phyloP scores from a whole-genome alignment of 139 green algal species.

The Dunaliella sp. region DNA sequence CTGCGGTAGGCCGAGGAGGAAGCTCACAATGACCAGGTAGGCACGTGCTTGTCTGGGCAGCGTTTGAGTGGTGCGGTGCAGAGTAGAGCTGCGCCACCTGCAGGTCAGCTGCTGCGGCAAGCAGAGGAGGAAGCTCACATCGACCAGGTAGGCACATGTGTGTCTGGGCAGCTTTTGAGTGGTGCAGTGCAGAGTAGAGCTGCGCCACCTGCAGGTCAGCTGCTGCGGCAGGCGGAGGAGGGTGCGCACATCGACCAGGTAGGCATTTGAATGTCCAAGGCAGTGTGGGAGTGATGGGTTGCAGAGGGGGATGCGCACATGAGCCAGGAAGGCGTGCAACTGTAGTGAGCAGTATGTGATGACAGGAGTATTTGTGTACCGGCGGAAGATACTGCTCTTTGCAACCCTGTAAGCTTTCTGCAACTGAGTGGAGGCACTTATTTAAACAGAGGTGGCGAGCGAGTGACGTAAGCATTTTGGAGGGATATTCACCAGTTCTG shows the following conservation, averaged over 20 bases:
- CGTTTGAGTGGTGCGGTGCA: neutral
- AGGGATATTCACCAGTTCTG: too few relatives aligned
- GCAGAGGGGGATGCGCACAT: too few relatives aligned
- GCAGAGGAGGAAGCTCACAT: constrained; percentile 73
- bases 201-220: too few relatives aligned
- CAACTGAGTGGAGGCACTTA: too few relatives aligned
- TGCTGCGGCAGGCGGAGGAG: constrained; percentile 76
- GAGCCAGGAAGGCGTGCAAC: too few relatives aligned
- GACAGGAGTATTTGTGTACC: too few relatives aligned
- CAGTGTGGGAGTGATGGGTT: too few relatives aligned
- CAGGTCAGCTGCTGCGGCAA: constrained; percentile 69
- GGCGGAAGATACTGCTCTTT: too few relatives aligned
- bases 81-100: neutral
- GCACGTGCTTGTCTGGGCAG: neutral
- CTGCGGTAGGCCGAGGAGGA: constrained; percentile 74
- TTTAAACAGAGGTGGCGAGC: too few relatives aligned
- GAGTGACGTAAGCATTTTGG: too few relatives aligned
- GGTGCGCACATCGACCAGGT: constrained; percentile 57
- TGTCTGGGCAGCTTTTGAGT: neutral
- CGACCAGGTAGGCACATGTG: constrained; percentile 32
- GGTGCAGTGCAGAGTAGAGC: neutral
- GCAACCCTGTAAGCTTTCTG: too few relatives aligned
- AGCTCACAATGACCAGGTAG: constrained; percentile 52
- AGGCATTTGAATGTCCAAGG: neutral
- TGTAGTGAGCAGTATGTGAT: too few relatives aligned